These are phyloP conservation scores for Malania oleifera DNA, from an alignment of 164 flowering plant genomes.

Conservation along the genomic window DNA sequence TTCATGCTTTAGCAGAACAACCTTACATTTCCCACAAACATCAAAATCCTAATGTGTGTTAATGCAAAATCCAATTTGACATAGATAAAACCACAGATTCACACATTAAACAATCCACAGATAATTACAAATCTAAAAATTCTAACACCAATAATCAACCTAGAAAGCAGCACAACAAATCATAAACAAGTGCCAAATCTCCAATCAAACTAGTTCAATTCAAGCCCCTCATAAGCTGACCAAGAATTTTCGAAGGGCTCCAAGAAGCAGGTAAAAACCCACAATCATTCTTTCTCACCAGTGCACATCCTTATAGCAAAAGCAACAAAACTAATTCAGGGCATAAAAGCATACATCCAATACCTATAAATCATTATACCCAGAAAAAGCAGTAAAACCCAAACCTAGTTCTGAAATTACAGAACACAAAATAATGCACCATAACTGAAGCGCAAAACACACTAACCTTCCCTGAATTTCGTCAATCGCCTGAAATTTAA, in stretches of 20 bases:
- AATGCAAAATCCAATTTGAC: not conserved
- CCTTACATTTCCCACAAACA: no score
- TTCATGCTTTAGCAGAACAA: not conserved
- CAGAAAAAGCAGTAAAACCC: not conserved
- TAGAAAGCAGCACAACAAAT: not conserved
- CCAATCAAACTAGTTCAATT: not conserved
- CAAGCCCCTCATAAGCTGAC: slow-evolving; percentile 1
- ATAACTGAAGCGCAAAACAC: no score
- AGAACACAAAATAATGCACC: not conserved
- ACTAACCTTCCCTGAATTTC: not conserved
- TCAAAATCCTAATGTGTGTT: no score
- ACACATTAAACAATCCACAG: not conserved
- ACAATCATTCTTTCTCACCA: not conserved
- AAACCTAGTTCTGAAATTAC: slow-evolving; percentile 1
- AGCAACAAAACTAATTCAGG: not conserved
- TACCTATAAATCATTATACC: not conserved
- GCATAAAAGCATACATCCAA: not conserved
- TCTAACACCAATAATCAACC: not conserved
- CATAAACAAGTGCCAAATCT: not conserved
- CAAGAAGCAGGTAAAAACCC: not conserved
- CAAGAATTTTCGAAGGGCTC: slow-evolving; percentile 18
- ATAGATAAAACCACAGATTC: not conserved
- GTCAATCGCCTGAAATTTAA: not conserved
- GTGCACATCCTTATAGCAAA: not conserved
- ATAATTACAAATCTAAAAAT: not conserved